A percentile compares a stretch with the other conserved stretches of the same genome.
Evolutionary conservation across 163 green algal genomes (phyloP).

Genomic region (Scenedesmus sp.): DNA sequence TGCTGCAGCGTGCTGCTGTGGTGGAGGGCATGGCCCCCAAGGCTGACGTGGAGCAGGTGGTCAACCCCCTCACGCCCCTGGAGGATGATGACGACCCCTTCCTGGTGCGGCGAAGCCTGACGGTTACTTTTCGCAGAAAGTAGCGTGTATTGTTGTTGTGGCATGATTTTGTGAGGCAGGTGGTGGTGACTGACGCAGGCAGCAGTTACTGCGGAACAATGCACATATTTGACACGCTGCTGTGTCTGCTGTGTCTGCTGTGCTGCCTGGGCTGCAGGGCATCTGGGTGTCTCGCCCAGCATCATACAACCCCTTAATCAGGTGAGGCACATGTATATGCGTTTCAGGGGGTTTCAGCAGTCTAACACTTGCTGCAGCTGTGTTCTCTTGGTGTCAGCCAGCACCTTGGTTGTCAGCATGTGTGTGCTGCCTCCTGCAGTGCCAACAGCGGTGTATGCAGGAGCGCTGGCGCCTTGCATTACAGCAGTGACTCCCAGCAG

Average conservation of each 20-base stretch:
- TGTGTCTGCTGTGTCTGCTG: background rate
- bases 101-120: constrained; percentile 11
- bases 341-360: no score
- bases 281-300: constrained; percentile 51
- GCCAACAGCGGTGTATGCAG: no score
- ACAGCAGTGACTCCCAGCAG: no score
- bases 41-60: background rate
- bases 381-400: no score
- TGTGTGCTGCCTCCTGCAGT: background rate
- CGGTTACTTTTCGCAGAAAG: background rate
- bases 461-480: no score
- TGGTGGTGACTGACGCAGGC: background rate
- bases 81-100: constrained; percentile 55
- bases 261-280: constrained; percentile 3
- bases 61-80: constrained; percentile 29
- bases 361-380: no score
- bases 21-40: constrained; percentile 14
- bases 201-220: background rate
- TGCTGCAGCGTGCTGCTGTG: constrained; percentile 4
- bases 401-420: background rate
- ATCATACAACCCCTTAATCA: constrained; percentile 41
- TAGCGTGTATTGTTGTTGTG: no score
- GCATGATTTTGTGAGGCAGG: no score
- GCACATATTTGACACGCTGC: background rate
- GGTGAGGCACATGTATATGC: background rate